phyloP scores from a whole-genome alignment of 2,329 filamentous ascomycete species.

The Fusarium burgessii region DNA sequence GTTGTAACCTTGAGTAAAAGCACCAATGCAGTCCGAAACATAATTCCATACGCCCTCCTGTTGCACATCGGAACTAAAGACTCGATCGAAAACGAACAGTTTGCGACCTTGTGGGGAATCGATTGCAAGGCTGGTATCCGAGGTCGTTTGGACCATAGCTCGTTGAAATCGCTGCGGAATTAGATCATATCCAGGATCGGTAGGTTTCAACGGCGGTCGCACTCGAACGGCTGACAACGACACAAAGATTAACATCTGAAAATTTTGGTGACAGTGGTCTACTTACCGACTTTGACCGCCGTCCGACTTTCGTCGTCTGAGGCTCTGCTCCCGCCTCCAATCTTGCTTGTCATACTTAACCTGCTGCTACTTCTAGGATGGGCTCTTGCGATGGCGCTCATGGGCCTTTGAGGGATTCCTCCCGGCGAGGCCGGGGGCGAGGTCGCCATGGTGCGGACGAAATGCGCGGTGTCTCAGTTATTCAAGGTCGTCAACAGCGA shows the following conservation, averaged over 20 bases:
- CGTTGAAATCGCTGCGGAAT: slow-evolving; percentile 96
- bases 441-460: slow-evolving; percentile 65
- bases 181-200: slow-evolving; percentile 92
- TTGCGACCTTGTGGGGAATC: slow-evolving; percentile 94
- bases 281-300: slow-evolving; percentile 95
- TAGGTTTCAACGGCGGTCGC: slow-evolving; percentile 83
- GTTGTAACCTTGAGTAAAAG: slow-evolving; percentile 97
- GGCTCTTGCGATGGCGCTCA: slow-evolving; percentile 84
- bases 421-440: slow-evolving; percentile 77
- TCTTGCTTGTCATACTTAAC: slow-evolving; percentile 85
- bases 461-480: slow-evolving; percentile 35
- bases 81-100: slow-evolving; percentile 95
- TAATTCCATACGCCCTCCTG: slow-evolving; percentile 97
- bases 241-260: slow-evolving; percentile 2
- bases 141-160: slow-evolving; percentile 90
- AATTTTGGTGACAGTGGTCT: slow-evolving; percentile 8
- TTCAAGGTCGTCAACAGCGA: slow-evolving; percentile 17
- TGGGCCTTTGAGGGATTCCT: slow-evolving; percentile 70
- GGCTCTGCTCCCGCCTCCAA: slow-evolving; percentile 79
- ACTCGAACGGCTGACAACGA: slow-evolving; percentile 83
- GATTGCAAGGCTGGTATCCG: slow-evolving; percentile 85
- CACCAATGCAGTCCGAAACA: slow-evolving; percentile 86
- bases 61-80: slow-evolving; percentile 84
- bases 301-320: slow-evolving; percentile 93
- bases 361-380: slow-evolving; percentile 82